Percentiles rank a stretch among this genome's conserved stretches.
phyloP scores from a whole-genome alignment of 257 asterid species.

The Henckelia pumila region DNA sequence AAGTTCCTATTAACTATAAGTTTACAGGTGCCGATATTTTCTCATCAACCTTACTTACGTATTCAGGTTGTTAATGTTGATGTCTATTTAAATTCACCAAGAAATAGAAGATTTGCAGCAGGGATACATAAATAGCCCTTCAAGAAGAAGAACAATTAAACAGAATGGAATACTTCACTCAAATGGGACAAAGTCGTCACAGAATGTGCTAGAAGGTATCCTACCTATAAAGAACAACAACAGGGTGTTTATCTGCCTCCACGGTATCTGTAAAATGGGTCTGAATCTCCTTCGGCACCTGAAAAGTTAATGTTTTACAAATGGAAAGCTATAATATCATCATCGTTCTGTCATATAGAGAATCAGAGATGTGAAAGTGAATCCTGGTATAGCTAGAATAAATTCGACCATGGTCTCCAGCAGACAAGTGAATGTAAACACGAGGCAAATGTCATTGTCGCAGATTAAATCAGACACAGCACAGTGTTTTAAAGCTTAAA shows the following conservation, averaged over 20 bases:
- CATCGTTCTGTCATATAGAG: slow-evolving; percentile 16
- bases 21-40: too few relatives aligned
- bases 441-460: background rate
- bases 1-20: too few relatives aligned
- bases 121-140: slow-evolving; percentile 7
- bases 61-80: slow-evolving; percentile 11
- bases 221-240: slow-evolving; percentile 76
- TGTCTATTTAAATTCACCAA: slow-evolving; percentile 18
- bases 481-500: background rate
- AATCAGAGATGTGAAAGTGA: slow-evolving; percentile 20
- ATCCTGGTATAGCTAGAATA: too few relatives aligned
- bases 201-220: slow-evolving; percentile 24
- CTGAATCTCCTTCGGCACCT: slow-evolving; percentile 82
- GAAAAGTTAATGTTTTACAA: slow-evolving; percentile 23
- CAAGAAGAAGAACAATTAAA: slow-evolving; percentile 11
- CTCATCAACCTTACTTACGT: background rate
- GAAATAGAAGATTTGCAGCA: background rate
- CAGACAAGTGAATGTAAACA: too few relatives aligned
- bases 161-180: slow-evolving; percentile 10
- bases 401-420: too few relatives aligned
- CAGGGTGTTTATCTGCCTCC: slow-evolving; percentile 87
- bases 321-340: slow-evolving; percentile 13
- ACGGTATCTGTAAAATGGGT: slow-evolving; percentile 43
- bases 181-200: background rate
- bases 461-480: background rate